These are phyloP conservation scores for Fusarium robinianum DNA, from an alignment of 2,329 filamentous ascomycete genomes.

Conservation along the genomic window DNA sequence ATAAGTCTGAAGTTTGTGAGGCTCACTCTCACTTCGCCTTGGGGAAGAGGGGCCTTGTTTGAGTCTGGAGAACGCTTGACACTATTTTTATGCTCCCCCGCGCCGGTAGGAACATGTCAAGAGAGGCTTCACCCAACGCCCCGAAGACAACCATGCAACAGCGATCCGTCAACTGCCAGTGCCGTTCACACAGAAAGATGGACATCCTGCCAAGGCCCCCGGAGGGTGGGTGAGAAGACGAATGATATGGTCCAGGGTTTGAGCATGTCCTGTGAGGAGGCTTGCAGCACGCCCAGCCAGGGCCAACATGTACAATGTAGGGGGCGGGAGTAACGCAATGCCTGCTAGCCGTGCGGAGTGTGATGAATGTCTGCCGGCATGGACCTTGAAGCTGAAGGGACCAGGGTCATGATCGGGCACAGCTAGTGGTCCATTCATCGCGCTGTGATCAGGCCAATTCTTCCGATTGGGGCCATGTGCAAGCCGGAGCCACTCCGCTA, in stretches of 20 bases:
- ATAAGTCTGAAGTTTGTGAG: constrained; percentile 4
- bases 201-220: too few relatives aligned
- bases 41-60: constrained; percentile 9
- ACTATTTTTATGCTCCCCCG: constrained; percentile 12
- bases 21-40: constrained; percentile 5
- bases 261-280: constrained; percentile 5
- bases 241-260: constrained; percentile 4
- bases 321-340: constrained; percentile 16
- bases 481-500: constrained; percentile 32
- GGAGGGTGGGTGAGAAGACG: constrained; percentile 3
- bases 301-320: constrained; percentile 6
- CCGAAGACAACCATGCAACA: constrained; percentile 5
- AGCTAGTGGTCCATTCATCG: constrained; percentile 20
- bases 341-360: constrained; percentile 21
- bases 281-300: constrained; percentile 10
- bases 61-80: constrained; percentile 2
- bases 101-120: constrained; percentile 6
- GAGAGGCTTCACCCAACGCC: constrained; percentile 27
- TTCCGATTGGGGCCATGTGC: constrained; percentile 39
- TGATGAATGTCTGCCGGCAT: constrained; percentile 31
- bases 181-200: not conserved
- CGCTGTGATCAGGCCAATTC: constrained; percentile 34
- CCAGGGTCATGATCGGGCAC: constrained; percentile 17
- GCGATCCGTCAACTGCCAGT: constrained; percentile 4
- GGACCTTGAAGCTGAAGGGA: constrained; percentile 23